Base-by-base conservation (phyloP, 306 rosid genomes). In the Ochetophila trinervis region DNA sequence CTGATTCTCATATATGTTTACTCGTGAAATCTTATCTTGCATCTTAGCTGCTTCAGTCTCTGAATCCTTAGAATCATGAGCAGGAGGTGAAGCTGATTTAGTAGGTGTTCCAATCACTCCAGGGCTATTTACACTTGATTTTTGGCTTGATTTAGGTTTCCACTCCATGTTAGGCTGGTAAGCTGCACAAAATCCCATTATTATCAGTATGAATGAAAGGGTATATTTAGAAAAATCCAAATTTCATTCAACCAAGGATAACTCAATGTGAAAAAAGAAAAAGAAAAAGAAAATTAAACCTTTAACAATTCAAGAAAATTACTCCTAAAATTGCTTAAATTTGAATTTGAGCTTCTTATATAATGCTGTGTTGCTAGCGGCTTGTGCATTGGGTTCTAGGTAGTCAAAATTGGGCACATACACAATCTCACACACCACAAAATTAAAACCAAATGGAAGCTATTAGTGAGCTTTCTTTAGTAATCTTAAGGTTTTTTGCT, bases 71-170 rank as follows among this genome's bases (percentile, higher is more conserved):
- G 87, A 78, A 23, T 83, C 80, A 66, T 83, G 80, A n/a, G 78
- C 71, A 57, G 82, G 76, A 68, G 88, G 70, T 30, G 91, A 82
- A 75, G 65, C 78, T 37, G 92, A 67, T 66, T 85, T 85, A 61
- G 83, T 77, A 13, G 90, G 95, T n/a, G 83, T 82, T 74, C 96
- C 99, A 55, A 90, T 88, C 57, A 90, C 97, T 57, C 96, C 95
- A 70, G 85, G 92, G 75, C 58, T 62, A 36, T 73, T 88, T 36
- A 71, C 71, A 69, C 76, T 83, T 47, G 69, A 61, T 75, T 90
- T 94, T 80, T 84, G 87, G 83, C 96, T 90, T 62, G 86, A 83
- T 72, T 94, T 94, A 50, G 99, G 99, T 75, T 86, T 94, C 99
- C 99, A 94, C 81, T 86, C 94, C 76, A 86, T 93, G 75, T 81